Evolutionary conservation across 805 yeast species (phyloP).

Genomic region (Nakazawaea peltata): DNA sequence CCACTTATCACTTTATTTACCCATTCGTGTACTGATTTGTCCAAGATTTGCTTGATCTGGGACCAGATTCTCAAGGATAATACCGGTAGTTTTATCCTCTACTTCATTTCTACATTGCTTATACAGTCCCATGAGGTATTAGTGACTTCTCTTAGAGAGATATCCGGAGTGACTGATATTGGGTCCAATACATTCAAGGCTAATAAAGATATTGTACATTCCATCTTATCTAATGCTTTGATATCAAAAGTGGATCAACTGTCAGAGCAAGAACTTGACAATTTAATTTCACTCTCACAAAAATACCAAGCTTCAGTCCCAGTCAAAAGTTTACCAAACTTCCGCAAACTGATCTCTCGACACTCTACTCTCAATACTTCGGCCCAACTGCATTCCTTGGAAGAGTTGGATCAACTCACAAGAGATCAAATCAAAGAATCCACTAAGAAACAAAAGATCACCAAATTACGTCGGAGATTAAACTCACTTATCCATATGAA

Average conservation of each 20-base stretch:
- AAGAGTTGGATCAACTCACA: neutral
- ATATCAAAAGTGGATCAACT: neutral
- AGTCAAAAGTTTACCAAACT: neutral
- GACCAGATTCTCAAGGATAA: constrained; percentile 55
- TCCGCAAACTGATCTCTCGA: constrained; percentile 7
- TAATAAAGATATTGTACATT: constrained; percentile 20
- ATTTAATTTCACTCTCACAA: no score
- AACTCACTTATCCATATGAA: neutral
- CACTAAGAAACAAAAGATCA: neutral
- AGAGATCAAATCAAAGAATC: constrained; percentile 2
- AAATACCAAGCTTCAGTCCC: neutral
- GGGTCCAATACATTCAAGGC: no score
- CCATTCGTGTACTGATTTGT: constrained; percentile 43
- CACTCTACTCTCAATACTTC: constrained; percentile 16
- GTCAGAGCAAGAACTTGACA: neutral
- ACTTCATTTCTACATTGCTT: constrained; percentile 54
- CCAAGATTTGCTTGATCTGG: constrained; percentile 52
- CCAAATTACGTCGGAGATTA: neutral
- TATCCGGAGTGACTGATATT: no score
- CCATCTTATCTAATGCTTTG: constrained; percentile 19
- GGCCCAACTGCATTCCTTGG: neutral
- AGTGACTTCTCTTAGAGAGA: no score
- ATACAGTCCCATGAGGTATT: no score
- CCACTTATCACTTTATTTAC: constrained; percentile 71
- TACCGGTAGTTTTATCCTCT: constrained; percentile 46